phyloP scores from a whole-genome alignment of 305 asterid species.

The Plantago coronopus region DNA sequence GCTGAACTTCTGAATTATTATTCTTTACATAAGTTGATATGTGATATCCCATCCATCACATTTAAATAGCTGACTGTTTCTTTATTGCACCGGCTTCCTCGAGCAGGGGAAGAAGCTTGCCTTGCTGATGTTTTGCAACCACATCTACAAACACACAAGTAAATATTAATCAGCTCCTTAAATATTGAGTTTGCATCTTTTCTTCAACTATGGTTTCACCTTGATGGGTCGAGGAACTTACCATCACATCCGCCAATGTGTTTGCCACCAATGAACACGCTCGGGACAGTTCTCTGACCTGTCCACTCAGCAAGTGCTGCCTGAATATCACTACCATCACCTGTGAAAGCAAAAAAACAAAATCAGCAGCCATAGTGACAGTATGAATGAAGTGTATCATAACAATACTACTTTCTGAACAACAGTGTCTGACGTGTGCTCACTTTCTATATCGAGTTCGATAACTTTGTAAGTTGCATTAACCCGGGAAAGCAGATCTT shows the following conservation, averaged over 20 bases:
- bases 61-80: conserved; percentile 31
- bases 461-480: conserved; percentile 52
- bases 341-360: conserved; percentile 28
- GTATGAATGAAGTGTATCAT: neutral
- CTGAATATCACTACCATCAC: conserved; percentile 69
- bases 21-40: conserved; percentile 7
- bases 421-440: conserved; percentile 16
- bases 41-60: conserved; percentile 8
- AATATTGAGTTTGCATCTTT: too few species aligned
- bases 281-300: conserved; percentile 77
- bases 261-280: conserved; percentile 69
- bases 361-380: neutral
- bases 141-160: conserved; percentile 39
- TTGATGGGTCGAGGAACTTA: conserved; percentile 21
- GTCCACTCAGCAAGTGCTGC: conserved; percentile 72
- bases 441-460: conserved; percentile 73
- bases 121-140: conserved; percentile 48
- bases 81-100: conserved; percentile 54
- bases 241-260: conserved; percentile 87
- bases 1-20: neutral
- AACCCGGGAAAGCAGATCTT: conserved; percentile 60
- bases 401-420: neutral
- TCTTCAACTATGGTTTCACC: neutral
- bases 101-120: conserved; percentile 59
- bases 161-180: neutral